These are phyloP conservation scores for Pseudopithomyces maydicus DNA, from an alignment of 2,329 filamentous ascomycete species.

Conservation along the genomic window DNA sequence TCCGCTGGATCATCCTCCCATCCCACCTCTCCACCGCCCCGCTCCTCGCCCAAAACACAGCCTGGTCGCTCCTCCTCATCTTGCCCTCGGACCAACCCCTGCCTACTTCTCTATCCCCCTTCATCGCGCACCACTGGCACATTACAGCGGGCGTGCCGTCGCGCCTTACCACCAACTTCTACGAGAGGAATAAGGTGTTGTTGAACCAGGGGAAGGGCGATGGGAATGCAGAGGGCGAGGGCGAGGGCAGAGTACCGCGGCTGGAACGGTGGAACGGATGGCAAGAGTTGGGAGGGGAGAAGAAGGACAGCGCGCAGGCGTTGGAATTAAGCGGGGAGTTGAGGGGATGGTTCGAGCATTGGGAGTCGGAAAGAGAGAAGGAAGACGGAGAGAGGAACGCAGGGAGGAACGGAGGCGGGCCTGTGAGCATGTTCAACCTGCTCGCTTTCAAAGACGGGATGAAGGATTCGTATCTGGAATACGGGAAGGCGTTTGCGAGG, in stretches of 20 bases:
- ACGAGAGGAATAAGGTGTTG: conserved; percentile 42
- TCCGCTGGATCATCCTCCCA: conserved; percentile 58
- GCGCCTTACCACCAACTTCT: conserved; percentile 46
- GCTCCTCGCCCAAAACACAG: conserved; percentile 48
- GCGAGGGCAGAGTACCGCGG: no score
- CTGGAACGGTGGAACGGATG: no score
- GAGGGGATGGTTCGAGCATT: conserved; percentile 53
- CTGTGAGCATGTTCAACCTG: conserved; percentile 68
- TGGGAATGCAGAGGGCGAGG: conserved; percentile 23
- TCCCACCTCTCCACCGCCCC: conserved; percentile 47
- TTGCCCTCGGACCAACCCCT: conserved; percentile 36
- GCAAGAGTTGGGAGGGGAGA: no score
- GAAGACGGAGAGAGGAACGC: not conserved
- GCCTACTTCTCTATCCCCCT: conserved; percentile 25
- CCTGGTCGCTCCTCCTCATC: conserved; percentile 58
- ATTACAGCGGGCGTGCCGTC: conserved; percentile 53
- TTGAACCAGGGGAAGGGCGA: conserved; percentile 43
- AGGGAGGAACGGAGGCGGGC: conserved; percentile 46
- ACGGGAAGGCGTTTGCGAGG: conserved; percentile 59
- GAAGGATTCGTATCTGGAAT: conserved; percentile 61
- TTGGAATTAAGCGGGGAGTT: conserved; percentile 62
- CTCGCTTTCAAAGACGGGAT: conserved; percentile 60
- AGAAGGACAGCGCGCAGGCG: conserved; percentile 49
- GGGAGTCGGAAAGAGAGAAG: conserved; percentile 25
- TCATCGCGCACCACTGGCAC: conserved; percentile 40